phyloP scores from a whole-genome alignment of 306 rosid genomes.

The Lathyrus sativus region DNA sequence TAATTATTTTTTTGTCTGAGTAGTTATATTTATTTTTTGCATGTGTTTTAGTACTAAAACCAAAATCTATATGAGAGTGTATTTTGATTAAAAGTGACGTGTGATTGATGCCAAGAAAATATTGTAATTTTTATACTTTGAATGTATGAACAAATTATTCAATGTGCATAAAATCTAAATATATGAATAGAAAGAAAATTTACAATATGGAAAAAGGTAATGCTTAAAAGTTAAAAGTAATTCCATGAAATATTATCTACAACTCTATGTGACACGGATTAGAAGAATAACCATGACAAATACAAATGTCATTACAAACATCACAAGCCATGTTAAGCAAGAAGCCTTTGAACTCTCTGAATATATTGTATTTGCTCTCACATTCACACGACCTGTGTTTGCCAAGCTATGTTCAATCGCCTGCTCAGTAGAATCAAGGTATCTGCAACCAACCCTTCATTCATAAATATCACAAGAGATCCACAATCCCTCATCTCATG shows the following conservation, averaged over 20 bases:
- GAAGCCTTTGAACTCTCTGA: conserved; percentile 75
- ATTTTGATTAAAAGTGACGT: no score
- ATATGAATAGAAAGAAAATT: not conserved
- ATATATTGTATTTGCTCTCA: conserved; percentile 63
- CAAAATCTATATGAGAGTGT: no score
- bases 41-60: no score
- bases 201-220: not conserved
- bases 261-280: conserved; percentile 62
- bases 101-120: no score
- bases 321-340: conserved; percentile 76
- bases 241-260: not conserved
- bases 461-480: not conserved
- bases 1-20: no score
- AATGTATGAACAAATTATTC: no score
- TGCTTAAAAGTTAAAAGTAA: not conserved
- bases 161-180: not conserved
- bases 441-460: conserved; percentile 54
- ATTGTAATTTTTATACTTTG: no score
- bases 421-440: conserved; percentile 83
- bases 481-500: no score
- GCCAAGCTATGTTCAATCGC: conserved; percentile 91
- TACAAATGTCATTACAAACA: conserved; percentile 70
- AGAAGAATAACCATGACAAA: conserved; percentile 89
- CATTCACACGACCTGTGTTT: conserved; percentile 72
- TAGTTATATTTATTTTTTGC: no score